Evolutionary conservation across 768 basidiomycete species (phyloP), one percentile per base, ranked within the genome.

Genomic region (Vishniacozyma victoriae): DNA sequence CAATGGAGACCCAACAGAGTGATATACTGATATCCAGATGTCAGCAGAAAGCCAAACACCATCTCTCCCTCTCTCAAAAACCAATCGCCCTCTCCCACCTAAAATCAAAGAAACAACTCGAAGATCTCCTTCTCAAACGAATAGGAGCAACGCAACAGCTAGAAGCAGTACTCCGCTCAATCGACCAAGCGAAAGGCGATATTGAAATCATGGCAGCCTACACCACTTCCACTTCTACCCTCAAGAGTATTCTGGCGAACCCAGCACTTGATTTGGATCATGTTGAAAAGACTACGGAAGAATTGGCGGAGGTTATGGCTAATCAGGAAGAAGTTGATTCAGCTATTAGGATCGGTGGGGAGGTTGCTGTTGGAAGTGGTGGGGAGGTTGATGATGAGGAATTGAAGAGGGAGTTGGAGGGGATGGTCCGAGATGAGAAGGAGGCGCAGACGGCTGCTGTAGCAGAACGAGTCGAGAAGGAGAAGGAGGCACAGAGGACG

Each of bases 201-300:
- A 77, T 91, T 11, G 84, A 89, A 88, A 86, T 95, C 41, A 82
- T 97, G 80, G 80, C 79, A 57, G 80, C 82, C 0, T 97, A 93
- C 65, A 80, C 87, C 70, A 81, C 82, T 2, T 91, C 90, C 5
- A 84, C 88, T 0, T 71, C 78, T 5, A 90, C 91, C 0, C 76
- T 96, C 5, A 79, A 78, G 13, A 73, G 80, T 0, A 81, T 96
- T 36, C 79, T 96, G 1, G 75, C 83, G 6, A 82, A 93, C 57
- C 89, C 91, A 0, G 82, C 82, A 0, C 75, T 97, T 12, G 82
- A 84, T 52, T 78, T 81, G n/a, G 83, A 83, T 14, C 78, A 77
- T 41, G 80, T 97, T 39, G 86, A 93, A 48, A 78, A 80, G 57
- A 93, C 90, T 3, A 83, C 93, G 80, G 87, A 91, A 20, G 84